phyloP scores from a whole-genome alignment of 2,329 filamentous ascomycete genomes.

The Penicillium psychrosexuale region DNA sequence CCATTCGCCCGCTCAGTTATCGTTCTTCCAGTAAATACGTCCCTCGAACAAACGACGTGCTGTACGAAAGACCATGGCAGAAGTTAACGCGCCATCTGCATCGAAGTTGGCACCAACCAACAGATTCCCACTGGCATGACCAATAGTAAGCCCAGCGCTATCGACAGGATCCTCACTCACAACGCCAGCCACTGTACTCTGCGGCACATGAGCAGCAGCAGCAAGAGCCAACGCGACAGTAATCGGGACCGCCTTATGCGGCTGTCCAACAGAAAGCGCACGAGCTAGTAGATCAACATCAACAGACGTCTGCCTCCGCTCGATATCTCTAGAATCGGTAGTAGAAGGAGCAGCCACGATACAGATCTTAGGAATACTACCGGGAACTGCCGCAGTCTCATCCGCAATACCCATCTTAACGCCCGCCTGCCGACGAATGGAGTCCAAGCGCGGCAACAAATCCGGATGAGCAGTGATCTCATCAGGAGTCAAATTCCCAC shows the following conservation, averaged over 20 bases:
- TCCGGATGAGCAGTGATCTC: conserved; percentile 49
- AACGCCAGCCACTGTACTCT: conserved; percentile 39
- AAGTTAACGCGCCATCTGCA: conserved; percentile 31
- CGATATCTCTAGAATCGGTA: conserved; percentile 4
- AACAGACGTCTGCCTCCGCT: conserved; percentile 31
- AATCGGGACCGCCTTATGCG: conserved; percentile 56
- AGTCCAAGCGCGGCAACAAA: conserved; percentile 51
- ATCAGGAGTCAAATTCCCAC: conserved; percentile 49
- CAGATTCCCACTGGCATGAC: conserved; percentile 49
- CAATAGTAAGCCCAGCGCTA: conserved; percentile 39
- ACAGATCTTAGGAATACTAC: conserved; percentile 61
- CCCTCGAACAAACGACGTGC: conserved; percentile 51
- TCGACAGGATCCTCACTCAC: conserved; percentile 25
- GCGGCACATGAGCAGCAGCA: conserved; percentile 47
- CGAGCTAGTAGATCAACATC: conserved; percentile 45
- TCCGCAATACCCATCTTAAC: conserved; percentile 59
- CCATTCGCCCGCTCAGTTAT: not conserved
- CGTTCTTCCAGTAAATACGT: conserved; percentile 41
- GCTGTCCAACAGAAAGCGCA: conserved; percentile 56
- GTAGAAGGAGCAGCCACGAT: conserved; percentile 45
- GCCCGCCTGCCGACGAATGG: conserved; percentile 57
- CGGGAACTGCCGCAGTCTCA: conserved; percentile 47
- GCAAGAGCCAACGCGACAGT: conserved; percentile 54
- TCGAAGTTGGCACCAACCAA: conserved; percentile 44
- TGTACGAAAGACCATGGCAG: conserved; percentile 48